Evolutionary conservation across 331 rosid species (phyloP), one percentile per base, ranked within the genome.

Genomic region (Quercus lobata): DNA sequence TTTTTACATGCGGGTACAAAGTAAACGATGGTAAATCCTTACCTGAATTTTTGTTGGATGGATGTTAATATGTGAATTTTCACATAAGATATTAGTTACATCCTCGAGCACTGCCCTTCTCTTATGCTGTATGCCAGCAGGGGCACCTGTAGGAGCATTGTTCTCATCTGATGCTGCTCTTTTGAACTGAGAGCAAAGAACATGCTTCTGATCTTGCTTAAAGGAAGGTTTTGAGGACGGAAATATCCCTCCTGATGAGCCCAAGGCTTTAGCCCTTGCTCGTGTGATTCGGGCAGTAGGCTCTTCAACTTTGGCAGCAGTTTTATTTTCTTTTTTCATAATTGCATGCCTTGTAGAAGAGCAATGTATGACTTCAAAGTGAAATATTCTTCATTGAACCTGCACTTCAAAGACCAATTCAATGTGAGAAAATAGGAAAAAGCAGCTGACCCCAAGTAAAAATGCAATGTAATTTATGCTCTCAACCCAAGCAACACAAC

Each of bases 81-180:
- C 79, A 44, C 65, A 27, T 30, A 52, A 27, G 62, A 78, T 61
- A 77, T 94, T 96, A 29, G 93, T 86, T 21, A 88, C 89, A 86
- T 96, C 97, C 44, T 63, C 81, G 18, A 96, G 97, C 71, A 86
- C 92, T 11, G 91, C 92, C 85, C 90, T 89, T 83, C 92, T 83
- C 87, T 93, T 96, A 66, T 84, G 80, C 69, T 79, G 92, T 76
- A 83, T 69, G 77, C 83, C 79, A 66, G 81, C 78, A 34, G 86
- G 69, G 72, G 87, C 72, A 71, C 78, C 57, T 7, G 68, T 17
- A 78, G 79, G 83, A 55, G 80, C 71, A 25, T 75, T 87, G 75
- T 73, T 86, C 63, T 83, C 92, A 74, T 91, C 95, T 19, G 91
- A 74, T 69, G 87, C 89, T 24, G 80, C 77, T 73, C 88, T 82